Conservation (phyloP, 139 green algal genomes). For the Parachlorella kessleri region DNA sequence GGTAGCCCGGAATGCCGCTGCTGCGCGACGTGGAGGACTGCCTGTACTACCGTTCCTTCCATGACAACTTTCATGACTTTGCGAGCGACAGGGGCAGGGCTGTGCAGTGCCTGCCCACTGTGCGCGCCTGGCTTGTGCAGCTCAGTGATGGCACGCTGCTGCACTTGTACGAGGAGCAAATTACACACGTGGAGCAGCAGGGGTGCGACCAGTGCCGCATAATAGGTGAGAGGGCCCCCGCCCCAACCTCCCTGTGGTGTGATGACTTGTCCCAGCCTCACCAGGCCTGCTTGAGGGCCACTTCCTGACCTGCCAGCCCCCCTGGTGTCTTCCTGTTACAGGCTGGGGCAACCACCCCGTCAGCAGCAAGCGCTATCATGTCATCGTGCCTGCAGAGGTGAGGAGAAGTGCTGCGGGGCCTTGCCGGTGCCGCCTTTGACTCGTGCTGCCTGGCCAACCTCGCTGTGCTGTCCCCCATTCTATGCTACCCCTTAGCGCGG, state of each 20-base stretch:
- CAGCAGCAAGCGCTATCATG: slow-evolving; percentile 77
- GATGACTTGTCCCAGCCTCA: not conserved
- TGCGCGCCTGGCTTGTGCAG: slow-evolving; percentile 30
- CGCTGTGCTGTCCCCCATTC: not conserved
- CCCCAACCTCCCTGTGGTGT: not conserved
- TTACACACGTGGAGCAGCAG: slow-evolving; percentile 1
- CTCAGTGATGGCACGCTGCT: slow-evolving; percentile 23
- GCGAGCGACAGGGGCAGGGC: not conserved
- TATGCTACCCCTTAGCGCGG: not conserved
- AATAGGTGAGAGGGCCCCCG: slow-evolving; percentile 65
- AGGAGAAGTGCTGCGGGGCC: not conserved
- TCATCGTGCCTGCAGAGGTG: slow-evolving; percentile 78
- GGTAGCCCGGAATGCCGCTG: too few species aligned
- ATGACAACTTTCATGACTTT: not conserved
- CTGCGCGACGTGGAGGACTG: not conserved
- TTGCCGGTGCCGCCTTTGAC: not conserved
- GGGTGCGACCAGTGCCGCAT: slow-evolving; percentile 86
- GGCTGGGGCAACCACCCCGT: slow-evolving; percentile 93
- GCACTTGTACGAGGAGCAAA: slow-evolving; percentile 49
- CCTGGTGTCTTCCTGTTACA: slow-evolving; percentile 32
- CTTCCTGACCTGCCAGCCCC: not conserved
- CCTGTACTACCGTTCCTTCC: not conserved
- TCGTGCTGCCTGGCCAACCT: not conserved
- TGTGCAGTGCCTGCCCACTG: not conserved
- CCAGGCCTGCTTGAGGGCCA: not conserved